A percentile compares a stretch with the other conserved stretches of the same genome.
Evolutionary conservation across 1,139 yeast species (phyloP).

Genomic region (Candida sojae): DNA sequence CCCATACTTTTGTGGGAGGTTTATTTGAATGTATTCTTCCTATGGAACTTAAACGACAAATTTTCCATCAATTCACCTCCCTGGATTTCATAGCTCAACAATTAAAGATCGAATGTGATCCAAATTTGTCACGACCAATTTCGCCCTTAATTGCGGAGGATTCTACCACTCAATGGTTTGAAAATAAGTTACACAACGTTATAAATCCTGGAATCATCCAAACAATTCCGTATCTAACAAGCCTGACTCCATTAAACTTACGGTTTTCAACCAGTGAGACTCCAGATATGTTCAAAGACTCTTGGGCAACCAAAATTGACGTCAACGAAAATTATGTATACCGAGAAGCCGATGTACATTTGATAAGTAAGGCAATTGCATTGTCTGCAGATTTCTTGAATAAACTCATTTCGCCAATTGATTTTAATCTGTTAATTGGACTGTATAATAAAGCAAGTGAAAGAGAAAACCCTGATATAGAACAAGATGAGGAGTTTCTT

Average conservation of each 20-base stretch:
- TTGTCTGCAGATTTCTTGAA: constrained; percentile 30
- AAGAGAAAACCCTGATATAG: constrained; percentile 11
- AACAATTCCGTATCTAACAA: constrained; percentile 59
- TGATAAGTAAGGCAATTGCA: constrained; percentile 34
- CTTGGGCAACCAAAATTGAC: constrained; percentile 52
- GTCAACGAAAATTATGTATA: constrained; percentile 55
- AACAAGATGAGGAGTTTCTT: constrained; percentile 13
- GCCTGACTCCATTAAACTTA: constrained; percentile 47
- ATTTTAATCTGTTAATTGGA: constrained; percentile 19
- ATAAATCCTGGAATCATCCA: constrained; percentile 37
- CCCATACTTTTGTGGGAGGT: constrained; percentile 68
- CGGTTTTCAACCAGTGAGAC: constrained; percentile 37
- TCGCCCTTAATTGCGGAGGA: constrained; percentile 65
- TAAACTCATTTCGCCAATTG: constrained; percentile 29
- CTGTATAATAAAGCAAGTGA: constrained; percentile 12
- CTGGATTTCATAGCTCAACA: constrained; percentile 20
- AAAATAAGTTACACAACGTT: constrained; percentile 21
- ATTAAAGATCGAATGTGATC: constrained; percentile 34
- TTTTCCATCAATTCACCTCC: constrained; percentile 19
- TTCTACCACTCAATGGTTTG: constrained; percentile 50
- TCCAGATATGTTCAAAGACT: constrained; percentile 29
- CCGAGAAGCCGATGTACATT: constrained; percentile 36
- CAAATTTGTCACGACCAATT: constrained; percentile 44
- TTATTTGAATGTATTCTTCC: constrained; percentile 54
- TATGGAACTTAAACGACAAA: constrained; percentile 18